Base-by-base conservation (phyloP, 2,329 filamentous ascomycete species). In the Clonostachys byssicola region DNA sequence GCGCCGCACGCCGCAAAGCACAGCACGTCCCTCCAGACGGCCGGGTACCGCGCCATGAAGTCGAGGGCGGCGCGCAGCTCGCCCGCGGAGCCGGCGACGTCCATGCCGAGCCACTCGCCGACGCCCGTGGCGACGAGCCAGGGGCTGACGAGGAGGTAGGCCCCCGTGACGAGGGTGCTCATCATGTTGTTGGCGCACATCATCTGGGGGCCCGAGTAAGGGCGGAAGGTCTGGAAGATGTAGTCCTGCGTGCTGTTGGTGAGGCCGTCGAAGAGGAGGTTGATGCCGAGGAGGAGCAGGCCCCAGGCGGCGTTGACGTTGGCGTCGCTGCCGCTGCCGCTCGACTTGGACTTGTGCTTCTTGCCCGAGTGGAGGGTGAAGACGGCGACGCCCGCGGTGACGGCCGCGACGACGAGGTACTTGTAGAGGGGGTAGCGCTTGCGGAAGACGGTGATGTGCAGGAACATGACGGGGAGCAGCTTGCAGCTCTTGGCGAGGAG, bases 401-500 rank as follows among this genome's bases (percentile, higher is more conserved):
- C 94, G 52, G 92, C 83, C 5, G 88, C 81, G 7, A 99, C 91
- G 49, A 99, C 94, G 40, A 88, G 78, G 72, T 99, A 99, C 73
- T 99, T 99, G 77, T 96, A 96, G 42, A 96, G 75, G 2, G 94
- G 92, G 67, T 96, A 99, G 43, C 85, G 78, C 60, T 86, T 88
- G 50, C 86, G 85, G 75, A 96, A 99, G 42, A 99, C 70, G 41
- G 91, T 92, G 60, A 97, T 82, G 73, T 99, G 92, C 39, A 99
- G 79, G 60, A 94, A 85, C 94, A 99, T 97, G 61, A 99, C 94
- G 4, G 94, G 94, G n/a, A 99, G 83, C 17, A 99, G 80, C 74
- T 99, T 99, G 85, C 94, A 99, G 58, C 87, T 92, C 72, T 99
- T 97, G 57, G 94, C 92, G 40, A 99, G 86, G 56, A 96, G 89